Base-by-base conservation (phyloP, 2,329 filamentous ascomycete species). In the Nigrospora osmanthi region DNA sequence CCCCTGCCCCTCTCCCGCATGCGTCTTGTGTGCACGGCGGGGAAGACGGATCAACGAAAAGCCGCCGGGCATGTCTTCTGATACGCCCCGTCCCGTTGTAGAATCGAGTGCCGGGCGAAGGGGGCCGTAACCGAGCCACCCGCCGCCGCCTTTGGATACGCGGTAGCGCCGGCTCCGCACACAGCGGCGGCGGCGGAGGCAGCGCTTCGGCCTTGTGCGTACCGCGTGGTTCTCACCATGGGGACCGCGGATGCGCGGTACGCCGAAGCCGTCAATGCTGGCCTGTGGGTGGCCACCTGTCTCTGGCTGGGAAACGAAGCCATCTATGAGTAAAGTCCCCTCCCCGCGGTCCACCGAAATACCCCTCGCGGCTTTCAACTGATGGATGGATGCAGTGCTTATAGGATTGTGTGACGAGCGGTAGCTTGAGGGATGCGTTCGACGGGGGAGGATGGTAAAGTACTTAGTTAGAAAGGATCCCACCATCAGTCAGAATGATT, bases 271-370 rank as follows among this genome's bases (percentile, higher is more conserved):
- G 47, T 60, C 37, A 61, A 60, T 41, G 44, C 54, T 9, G 51
- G 57, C 4, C 47, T 61, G 45, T 60, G 59, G 59, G 43, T 59
- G 15, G 56, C 55, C 30, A 56, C 57, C 33, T 60, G 59, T 48
- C 42, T 56, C 2, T 58, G 57, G 56, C 58, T 47, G 45, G 55
- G 54, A 1, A 47, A 50, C 15, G 58, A 61, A 30, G 49, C 60
- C 11, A 49, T 60, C 15, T 60, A 54, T 40, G 58, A 61, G 59
- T 61, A 48, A 47, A 53, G 11, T 41, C 2, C 4, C 4, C 14
- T 3, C 17, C 3, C 17, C 5, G 7, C 13, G 7, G 6, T 12
- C 10, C 5, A 3, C 15, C 6, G 10, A 3, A 9, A 2, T 11
- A 3, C 11, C 5, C n/a, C n/a, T n/a, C n/a, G n/a, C n/a, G n/a